A percentile compares a stretch with the other conserved stretches of the same genome.
Conservation (phyloP, 305 asterid genomes). For the Andrographis paniculata region DNA sequence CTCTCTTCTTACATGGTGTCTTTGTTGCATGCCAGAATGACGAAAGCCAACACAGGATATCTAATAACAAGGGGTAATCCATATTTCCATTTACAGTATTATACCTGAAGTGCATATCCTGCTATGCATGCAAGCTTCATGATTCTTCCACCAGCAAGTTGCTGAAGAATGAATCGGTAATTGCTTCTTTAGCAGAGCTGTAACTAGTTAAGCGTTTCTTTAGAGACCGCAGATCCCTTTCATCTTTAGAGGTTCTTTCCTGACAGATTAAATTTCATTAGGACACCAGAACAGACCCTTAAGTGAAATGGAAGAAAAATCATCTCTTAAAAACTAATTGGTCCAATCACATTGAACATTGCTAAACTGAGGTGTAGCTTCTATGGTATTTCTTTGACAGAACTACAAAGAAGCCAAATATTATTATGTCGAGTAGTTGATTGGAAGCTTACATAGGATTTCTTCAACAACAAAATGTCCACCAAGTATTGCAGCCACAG, state of each 20-base stretch:
- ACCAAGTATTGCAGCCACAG: conserved; percentile 86
- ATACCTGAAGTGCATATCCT: background rate
- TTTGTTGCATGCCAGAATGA: too few relatives aligned
- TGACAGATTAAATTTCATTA: conserved; percentile 20
- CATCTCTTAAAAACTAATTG: background rate
- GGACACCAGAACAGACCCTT: conserved; percentile 5
- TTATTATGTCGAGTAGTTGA: background rate
- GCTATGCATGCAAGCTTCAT: conserved; percentile 3
- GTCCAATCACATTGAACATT: background rate
- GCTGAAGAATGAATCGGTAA: conserved; percentile 52
- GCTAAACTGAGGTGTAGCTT: too few relatives aligned
- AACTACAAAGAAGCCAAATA: background rate
- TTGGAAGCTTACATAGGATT: conserved; percentile 63
- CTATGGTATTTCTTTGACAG: background rate
- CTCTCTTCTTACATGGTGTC: background rate
- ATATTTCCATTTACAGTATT: too few relatives aligned
- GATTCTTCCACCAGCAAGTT: conserved; percentile 29
- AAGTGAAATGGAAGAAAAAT: background rate
- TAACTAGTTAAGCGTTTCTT: conserved; percentile 60
- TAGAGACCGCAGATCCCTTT: conserved; percentile 66
- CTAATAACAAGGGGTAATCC: too few relatives aligned
- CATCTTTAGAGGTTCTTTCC: conserved; percentile 63
- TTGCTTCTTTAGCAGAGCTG: conserved; percentile 68
- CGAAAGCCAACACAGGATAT: too few relatives aligned
- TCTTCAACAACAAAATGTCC: conserved; percentile 71